These are phyloP conservation scores for Metarhizium guizhouense DNA, from an alignment of 2,329 filamentous ascomycete genomes.

Conservation along the genomic window DNA sequence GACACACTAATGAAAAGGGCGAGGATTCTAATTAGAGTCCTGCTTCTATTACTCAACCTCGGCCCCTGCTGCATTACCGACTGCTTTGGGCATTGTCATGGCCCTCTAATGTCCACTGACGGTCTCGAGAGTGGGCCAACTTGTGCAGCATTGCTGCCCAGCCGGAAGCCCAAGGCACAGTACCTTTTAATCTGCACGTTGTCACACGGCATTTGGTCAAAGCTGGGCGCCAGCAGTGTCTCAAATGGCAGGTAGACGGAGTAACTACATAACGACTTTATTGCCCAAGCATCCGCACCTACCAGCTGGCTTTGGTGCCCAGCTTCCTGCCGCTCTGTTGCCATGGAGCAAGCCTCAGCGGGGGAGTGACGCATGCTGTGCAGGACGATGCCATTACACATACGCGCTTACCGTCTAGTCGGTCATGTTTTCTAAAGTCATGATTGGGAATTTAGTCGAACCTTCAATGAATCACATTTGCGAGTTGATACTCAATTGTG, in stretches of 20 bases:
- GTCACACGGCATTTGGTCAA: not conserved
- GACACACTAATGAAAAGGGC: not conserved
- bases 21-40: not conserved
- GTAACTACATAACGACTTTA: not conserved
- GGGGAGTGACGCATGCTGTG: not conserved
- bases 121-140: constrained; percentile 3
- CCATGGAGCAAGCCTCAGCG: not conserved
- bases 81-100: not conserved
- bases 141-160: constrained; percentile 7
- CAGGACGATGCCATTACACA: not conserved
- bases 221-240: not conserved
- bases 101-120: not conserved
- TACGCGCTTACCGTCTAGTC: not conserved
- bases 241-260: not conserved
- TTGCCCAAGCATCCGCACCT: not conserved
- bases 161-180: not conserved
- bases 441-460: not conserved
- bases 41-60: not conserved
- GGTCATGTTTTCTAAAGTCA: not conserved
- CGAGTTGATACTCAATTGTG: not conserved
- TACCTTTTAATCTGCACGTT: not conserved
- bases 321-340: not conserved
- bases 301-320: not conserved
- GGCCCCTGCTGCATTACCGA: not conserved
- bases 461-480: not conserved